Evolutionary conservation across 768 basidiomycete genomes (phyloP).

Genomic region (Termitomyces sp.): DNA sequence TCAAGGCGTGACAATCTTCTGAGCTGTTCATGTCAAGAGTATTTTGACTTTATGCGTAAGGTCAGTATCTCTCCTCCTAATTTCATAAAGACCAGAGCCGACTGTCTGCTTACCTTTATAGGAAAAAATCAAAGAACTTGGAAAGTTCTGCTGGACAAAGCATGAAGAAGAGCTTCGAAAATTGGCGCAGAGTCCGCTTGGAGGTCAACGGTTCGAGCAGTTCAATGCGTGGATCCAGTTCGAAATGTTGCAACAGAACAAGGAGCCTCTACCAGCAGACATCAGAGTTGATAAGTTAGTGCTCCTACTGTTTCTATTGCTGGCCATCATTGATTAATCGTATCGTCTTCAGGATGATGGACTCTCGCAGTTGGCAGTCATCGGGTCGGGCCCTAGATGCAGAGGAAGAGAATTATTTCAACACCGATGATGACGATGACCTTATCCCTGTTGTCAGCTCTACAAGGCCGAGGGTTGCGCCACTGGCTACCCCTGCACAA

Average conservation of each 20-base stretch:
- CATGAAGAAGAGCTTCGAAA: constrained; percentile 62
- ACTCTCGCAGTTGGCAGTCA: constrained; percentile 35
- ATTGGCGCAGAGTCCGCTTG: constrained; percentile 56
- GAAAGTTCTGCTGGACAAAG: constrained; percentile 76
- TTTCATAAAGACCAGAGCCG: background rate
- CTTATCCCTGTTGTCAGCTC: constrained; percentile 33
- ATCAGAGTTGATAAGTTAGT: constrained; percentile 47
- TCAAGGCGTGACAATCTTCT: constrained; percentile 87
- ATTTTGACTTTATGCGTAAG: constrained; percentile 86
- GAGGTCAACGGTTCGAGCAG: constrained; percentile 60
- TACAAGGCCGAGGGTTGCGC: constrained; percentile 27
- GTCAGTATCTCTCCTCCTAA: constrained; percentile 35
- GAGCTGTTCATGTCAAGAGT: constrained; percentile 93
- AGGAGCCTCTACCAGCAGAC: constrained; percentile 62
- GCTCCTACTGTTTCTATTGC: constrained; percentile 3
- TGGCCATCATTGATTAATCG: constrained; percentile 6
- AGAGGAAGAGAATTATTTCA: constrained; percentile 94
- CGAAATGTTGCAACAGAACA: constrained; percentile 70
- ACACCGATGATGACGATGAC: constrained; percentile 77
- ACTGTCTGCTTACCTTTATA: constrained; percentile 23
- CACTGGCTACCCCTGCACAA: constrained; percentile 24
- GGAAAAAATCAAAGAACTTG: constrained; percentile 87
- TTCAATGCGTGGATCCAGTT: constrained; percentile 63
- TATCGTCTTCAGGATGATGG: constrained; percentile 26
- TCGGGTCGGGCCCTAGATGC: constrained; percentile 52